A percentile compares a stretch with the other conserved stretches of the same genome.
Conservation (phyloP, 2,329 filamentous ascomycete genomes). For the Fusarium sp. region DNA sequence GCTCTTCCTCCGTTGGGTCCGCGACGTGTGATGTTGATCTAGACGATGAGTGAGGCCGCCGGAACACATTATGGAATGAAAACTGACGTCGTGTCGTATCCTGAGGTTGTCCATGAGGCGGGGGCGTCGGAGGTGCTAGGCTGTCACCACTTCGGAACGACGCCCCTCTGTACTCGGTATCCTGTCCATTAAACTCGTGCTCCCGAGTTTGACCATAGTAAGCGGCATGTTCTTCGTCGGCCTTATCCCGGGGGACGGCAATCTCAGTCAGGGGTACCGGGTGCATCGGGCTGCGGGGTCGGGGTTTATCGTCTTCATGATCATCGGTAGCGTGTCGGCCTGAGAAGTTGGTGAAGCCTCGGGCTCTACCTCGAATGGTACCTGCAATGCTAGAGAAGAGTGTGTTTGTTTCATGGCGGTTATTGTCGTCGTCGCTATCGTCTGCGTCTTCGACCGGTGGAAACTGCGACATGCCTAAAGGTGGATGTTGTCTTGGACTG, state of each 20-base stretch:
- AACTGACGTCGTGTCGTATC: slow-evolving; percentile 81
- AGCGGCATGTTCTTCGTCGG: slow-evolving; percentile 56
- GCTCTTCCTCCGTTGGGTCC: slow-evolving; percentile 81
- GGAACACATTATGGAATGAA: slow-evolving; percentile 89
- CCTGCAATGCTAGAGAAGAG: slow-evolving; percentile 69
- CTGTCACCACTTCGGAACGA: slow-evolving; percentile 58
- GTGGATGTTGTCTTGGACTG: slow-evolving; percentile 51
- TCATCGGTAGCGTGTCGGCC: slow-evolving; percentile 52
- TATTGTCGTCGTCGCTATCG: slow-evolving; percentile 59
- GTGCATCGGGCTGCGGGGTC: slow-evolving; percentile 67
- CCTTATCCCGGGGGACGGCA: slow-evolving; percentile 61
- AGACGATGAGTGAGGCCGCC: slow-evolving; percentile 53
- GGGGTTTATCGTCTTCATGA: slow-evolving; percentile 57
- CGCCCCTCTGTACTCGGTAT: slow-evolving; percentile 64
- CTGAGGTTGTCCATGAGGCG: slow-evolving; percentile 70
- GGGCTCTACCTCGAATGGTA: slow-evolving; percentile 57
- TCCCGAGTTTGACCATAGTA: slow-evolving; percentile 56
- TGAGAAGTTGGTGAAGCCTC: slow-evolving; percentile 52
- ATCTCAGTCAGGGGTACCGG: slow-evolving; percentile 74
- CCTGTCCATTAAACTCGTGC: slow-evolving; percentile 60
- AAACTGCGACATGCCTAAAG: slow-evolving; percentile 86
- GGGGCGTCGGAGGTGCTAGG: slow-evolving; percentile 71
- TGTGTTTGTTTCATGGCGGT: slow-evolving; percentile 62
- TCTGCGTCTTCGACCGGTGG: slow-evolving; percentile 74
- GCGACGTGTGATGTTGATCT: slow-evolving; percentile 39